phyloP scores from a whole-genome alignment of 805 yeast genomes.

The Teunomyces gatunensis region DNA sequence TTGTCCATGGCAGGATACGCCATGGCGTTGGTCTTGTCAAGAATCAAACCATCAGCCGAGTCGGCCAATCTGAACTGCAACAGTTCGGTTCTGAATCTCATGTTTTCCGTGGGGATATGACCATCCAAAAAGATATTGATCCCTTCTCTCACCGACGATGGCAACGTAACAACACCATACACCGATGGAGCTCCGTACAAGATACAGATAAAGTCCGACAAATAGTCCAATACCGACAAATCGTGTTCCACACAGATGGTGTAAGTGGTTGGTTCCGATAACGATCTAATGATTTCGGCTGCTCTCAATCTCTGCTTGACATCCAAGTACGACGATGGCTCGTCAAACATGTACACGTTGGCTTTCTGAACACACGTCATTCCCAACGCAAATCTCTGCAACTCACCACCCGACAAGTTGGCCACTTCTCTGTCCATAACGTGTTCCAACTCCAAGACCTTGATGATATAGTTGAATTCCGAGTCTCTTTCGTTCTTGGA shows the following conservation, averaged over 20 bases:
- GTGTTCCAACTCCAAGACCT: slow-evolving; percentile 68
- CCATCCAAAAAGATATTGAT: slow-evolving; percentile 98
- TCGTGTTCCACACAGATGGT: slow-evolving; percentile 99
- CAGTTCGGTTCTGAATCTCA: slow-evolving; percentile 95
- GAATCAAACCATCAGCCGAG: slow-evolving; percentile 71
- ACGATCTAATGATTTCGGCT: slow-evolving; percentile 87
- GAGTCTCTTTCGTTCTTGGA: slow-evolving; percentile 73
- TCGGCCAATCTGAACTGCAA: slow-evolving; percentile 91
- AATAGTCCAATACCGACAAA: slow-evolving; percentile 92
- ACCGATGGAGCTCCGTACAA: slow-evolving; percentile 98
- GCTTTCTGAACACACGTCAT: slow-evolving; percentile 95
- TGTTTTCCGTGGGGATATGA: slow-evolving; percentile 93
- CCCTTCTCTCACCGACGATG: slow-evolving; percentile 97
- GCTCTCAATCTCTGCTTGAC: slow-evolving; percentile 98
- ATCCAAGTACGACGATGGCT: slow-evolving; percentile 97
- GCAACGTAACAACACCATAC: slow-evolving; percentile 97
- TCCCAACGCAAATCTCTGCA: slow-evolving; percentile 97
- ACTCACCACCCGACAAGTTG: slow-evolving; percentile 95
- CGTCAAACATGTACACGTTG: slow-evolving; percentile 98
- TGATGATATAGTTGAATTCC: slow-evolving; percentile 61
- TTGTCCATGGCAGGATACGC: slow-evolving; percentile 78
- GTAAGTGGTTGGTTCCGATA: slow-evolving; percentile 72
- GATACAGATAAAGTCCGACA: slow-evolving; percentile 95
- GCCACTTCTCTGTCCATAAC: slow-evolving; percentile 85
- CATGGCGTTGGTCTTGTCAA: slow-evolving; percentile 78